Percentiles rank a stretch among this genome's conserved stretches.
Evolutionary conservation across 441 rosid species (phyloP).

Genomic region (Brassica hybrid): DNA sequence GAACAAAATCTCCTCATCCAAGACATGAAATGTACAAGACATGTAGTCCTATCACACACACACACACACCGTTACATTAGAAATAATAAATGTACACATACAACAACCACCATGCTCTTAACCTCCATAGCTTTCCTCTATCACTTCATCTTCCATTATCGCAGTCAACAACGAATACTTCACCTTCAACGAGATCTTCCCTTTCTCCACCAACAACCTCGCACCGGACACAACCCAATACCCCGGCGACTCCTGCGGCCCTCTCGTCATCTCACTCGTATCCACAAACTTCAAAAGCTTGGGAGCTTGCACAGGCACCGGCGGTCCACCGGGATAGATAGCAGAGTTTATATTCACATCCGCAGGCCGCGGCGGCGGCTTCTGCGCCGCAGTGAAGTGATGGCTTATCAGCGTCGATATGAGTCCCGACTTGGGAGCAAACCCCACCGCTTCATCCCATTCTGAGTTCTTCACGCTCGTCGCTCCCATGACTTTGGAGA

Average conservation of each 20-base stretch:
- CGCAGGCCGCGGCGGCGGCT: constrained; percentile 76
- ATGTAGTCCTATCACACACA: constrained; percentile 10
- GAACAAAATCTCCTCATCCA: not conserved
- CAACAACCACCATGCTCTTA: not conserved
- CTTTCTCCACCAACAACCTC: constrained; percentile 78
- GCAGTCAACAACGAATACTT: constrained; percentile 86
- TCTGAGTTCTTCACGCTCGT: constrained; percentile 62
- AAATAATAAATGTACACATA: constrained; percentile 31
- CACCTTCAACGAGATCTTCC: constrained; percentile 85
- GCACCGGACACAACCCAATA: constrained; percentile 99
- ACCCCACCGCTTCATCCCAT: constrained; percentile 91
- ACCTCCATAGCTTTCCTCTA: constrained; percentile 43
- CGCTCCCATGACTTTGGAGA: constrained; percentile 74
- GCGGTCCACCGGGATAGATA: constrained; percentile 93
- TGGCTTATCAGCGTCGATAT: constrained; percentile 87
- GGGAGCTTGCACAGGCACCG: constrained; percentile 87
- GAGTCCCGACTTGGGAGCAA: constrained; percentile 80
- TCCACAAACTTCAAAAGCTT: constrained; percentile 91
- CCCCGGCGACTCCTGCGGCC: constrained; percentile 93
- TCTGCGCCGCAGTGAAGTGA: constrained; percentile 80
- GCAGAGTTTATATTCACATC: constrained; percentile 96
- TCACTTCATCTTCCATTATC: constrained; percentile 67
- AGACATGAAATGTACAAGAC: constrained; percentile 21
- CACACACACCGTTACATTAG: constrained; percentile 31
- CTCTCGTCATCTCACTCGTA: constrained; percentile 87